Evolutionary conservation across 2,329 filamentous ascomycete genomes (phyloP), one percentile per base, ranked within the genome.

Genomic region (Trichoderma gracile): DNA sequence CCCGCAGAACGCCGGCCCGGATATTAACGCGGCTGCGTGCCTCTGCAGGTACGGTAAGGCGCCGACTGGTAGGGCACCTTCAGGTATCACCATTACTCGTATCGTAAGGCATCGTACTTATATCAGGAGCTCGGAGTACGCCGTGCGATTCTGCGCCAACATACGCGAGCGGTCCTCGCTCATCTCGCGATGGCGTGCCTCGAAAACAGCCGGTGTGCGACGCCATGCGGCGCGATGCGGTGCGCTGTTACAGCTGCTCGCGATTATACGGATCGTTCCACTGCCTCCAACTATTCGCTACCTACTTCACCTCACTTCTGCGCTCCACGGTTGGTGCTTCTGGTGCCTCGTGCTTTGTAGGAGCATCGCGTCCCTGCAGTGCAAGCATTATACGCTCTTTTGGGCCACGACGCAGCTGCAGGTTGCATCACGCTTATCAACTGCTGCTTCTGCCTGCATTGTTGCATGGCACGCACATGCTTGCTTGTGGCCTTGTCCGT

Each of bases 161-260:
- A n/a, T 38, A 62, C 49, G 59, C 59, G 59, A 43, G 57, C 47
- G 40, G 59, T 62, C 59, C 59, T 62, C 47, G 33, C 59, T 62
- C 59, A 62, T 62, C 59, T 62, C 59, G 49, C 59, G 15, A 50
- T 59, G 53, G 53, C 53, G 53, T 55, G 52, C 33, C 25, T n/a
- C 25, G 25, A 33, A 27, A 33, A 19, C 42, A 19, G 42, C 42
- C 42, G 33, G 33, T 38, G 33, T 38, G 33, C 23, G 19, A 10
- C 12, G 23, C 49, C 27, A 33, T 52, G 25, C 15, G 49, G 6
- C n/a, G 25, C 54, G 52, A 33, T 42, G 52, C 33, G 40, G 38
- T 23, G 19, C 17, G 52, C 21, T 5, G 33, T 38, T 38, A 38
- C 33, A 14, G 33, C 33, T 38, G 33, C 33, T 38, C 12, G 33